Evolutionary conservation across 2,329 filamentous ascomycete genomes (phyloP), one percentile per base, ranked within the genome.

Genomic region (Aspergillus felis): DNA sequence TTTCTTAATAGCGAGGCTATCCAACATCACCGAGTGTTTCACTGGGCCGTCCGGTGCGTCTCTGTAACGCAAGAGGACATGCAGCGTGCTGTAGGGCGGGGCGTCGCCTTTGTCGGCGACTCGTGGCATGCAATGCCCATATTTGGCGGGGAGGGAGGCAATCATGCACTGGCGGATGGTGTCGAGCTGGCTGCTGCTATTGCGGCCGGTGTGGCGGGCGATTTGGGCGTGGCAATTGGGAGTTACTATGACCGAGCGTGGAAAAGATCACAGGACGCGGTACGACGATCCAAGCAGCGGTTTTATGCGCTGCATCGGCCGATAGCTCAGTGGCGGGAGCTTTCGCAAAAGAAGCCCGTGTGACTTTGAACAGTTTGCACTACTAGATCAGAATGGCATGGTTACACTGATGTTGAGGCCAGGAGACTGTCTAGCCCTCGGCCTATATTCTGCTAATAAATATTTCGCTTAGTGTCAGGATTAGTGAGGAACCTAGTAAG

Each of bases 121-220:
- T 52, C 57, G 46, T 59, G 57, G 57, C 57, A 59, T 41, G 57
- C 57, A 6, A 59, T 59, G 57, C 57, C 57, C 17, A 59, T 59
- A 1, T 59, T 59, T 42, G 57, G 57, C 1, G 57, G 57, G 0
- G 57, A 59, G 42, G 57, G 57, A 9, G 57, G 57, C 1, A 55
- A 55, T 22, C 57, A 59, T 47, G 57, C 57, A 29, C 24, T 59
- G 9, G 48, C 57, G n/a, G 57, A 59, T 12, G 51, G 42, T 14
- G 42, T 59, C 14, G 57, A 59, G 51, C 46, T 59, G 50, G 57
- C 50, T n/a, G 52, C 38, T 28, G 32, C 55, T 10, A 6, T 54
- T 14, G 5, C 22, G n/a, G 29, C 29, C 2, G 29, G 29, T 2
- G 38, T 5, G 44, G 20, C 3, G n/a, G 41, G 4, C 12, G 41